A percentile compares a stretch with the other conserved stretches of the same genome.
These are phyloP conservation scores for Pachysandra terminalis DNA, from an alignment of 164 flowering plant genomes.

Conservation along the genomic window DNA sequence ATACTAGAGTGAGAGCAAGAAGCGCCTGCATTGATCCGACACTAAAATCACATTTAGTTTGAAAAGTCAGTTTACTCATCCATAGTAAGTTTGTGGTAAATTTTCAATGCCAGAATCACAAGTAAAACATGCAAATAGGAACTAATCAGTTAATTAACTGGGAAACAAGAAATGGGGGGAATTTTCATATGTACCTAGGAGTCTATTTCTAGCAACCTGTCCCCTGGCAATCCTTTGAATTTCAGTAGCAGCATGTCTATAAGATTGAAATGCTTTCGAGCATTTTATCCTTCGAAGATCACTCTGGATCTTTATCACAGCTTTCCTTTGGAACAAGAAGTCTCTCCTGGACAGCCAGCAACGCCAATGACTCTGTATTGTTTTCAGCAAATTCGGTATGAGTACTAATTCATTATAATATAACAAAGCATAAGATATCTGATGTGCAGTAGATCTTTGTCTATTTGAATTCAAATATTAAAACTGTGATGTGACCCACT, in stretches of 20 bases:
- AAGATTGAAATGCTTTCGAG: conserved; percentile 25
- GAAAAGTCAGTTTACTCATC: neutral
- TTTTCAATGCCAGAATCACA: neutral
- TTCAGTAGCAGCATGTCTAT: conserved; percentile 45
- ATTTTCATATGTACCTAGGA: conserved; percentile 38
- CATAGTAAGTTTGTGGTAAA: neutral
- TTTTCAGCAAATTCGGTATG: neutral
- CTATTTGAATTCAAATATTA: neutral
- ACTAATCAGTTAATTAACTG: neutral
- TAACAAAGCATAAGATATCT: neutral
- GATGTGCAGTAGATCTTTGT: neutral
- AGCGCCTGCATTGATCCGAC: conserved; percentile 37
- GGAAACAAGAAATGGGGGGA: neutral
- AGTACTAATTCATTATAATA: neutral
- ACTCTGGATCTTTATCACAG: conserved; percentile 56
- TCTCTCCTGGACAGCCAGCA: conserved; percentile 46
- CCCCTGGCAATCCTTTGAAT: conserved; percentile 71
- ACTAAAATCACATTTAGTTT: neutral
- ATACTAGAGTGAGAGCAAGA: conserved; percentile 22
- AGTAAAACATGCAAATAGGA: neutral
- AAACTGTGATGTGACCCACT: neutral
- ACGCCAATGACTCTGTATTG: conserved; percentile 49
- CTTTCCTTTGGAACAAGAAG: conserved; percentile 35
- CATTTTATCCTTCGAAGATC: conserved; percentile 30
- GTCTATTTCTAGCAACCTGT: conserved; percentile 44